Evolutionary conservation across 2,329 filamentous ascomycete genomes (phyloP).

Genomic region (Ophiostoma australiae): DNA sequence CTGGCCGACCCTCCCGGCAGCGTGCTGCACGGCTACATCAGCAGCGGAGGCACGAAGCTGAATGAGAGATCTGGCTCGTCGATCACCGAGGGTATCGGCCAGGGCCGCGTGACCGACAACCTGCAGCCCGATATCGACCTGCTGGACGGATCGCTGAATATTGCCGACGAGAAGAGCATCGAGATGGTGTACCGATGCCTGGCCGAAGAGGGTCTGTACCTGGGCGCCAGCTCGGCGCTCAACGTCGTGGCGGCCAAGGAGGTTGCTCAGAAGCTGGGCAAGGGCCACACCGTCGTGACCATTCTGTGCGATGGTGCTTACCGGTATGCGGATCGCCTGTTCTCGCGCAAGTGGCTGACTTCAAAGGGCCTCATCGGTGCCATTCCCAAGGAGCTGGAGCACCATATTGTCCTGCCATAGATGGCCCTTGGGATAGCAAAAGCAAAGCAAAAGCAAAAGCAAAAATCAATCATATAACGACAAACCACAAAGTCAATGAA

Average conservation of each 20-base stretch:
- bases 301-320: conserved; percentile 96
- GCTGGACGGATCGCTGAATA: conserved; percentile 76
- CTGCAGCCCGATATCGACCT: conserved; percentile 76
- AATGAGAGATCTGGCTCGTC: conserved; percentile 76
- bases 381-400: conserved; percentile 78
- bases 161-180: conserved; percentile 89
- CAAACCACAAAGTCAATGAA: neutral
- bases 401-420: conserved; percentile 88
- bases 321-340: conserved; percentile 87
- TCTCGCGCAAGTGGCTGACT: conserved; percentile 84
- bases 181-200: conserved; percentile 96
- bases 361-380: conserved; percentile 77
- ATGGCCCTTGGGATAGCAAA: no score
- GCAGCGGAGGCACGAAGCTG: conserved; percentile 70
- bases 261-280: conserved; percentile 83
- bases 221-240: conserved; percentile 87
- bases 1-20: conserved; percentile 91
- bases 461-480: conserved; percentile 15
- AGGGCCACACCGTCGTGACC: conserved; percentile 86
- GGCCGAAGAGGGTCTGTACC: conserved; percentile 91
- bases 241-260: conserved; percentile 96
- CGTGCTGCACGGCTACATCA: conserved; percentile 88
- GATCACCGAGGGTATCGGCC: conserved; percentile 97
- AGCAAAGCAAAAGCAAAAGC: neutral
- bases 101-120: conserved; percentile 95